Base-by-base conservation (phyloP, 192 early-diverging fungal genomes). In the Helicostylum pulchrum region DNA sequence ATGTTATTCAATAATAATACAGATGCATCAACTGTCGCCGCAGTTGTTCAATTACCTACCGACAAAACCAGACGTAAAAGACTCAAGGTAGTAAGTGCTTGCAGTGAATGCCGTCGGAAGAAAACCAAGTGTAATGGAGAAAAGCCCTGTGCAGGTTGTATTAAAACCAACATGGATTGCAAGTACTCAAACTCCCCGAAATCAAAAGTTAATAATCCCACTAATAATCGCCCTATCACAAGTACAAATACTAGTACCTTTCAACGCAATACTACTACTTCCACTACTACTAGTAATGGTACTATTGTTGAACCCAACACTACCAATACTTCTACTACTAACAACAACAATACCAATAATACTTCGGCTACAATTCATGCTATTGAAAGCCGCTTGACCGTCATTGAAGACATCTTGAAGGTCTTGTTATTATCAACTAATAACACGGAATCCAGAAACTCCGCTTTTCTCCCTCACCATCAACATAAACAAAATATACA, bases 101-200 rank as follows among this genome's bases (percentile, higher is more conserved):
- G 66, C 30, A 43, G 56, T 20, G 66, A 67, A 50, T 67, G 66
- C 47, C 42, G 66, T 21, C 44, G 66, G 49, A 67, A 67, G 52
- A 67, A 67, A 47, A 61, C 54, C 20, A 67, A 67, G 17, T 67
- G 66, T 46, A 61, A 67, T 54, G 66, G 66, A 21, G 56, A 59
- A 32, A 67, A 67, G 21, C 66, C 66, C 8, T 67, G 66, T 15
- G 23, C 58, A 17, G 48, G 57, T n/a, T 67, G 66, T 61, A 45
- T 54, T 31, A 67, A 67, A 49, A 52, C 66, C 11, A 58, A 53
- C 15, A 52, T 61, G 17, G 54, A 53, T 31, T 67, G 66, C 36
- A 44, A 59, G 14, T 67, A 67, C 36, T 61, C 66, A 31, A 50
- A 20, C 39, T 61, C 66, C 7, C 56, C 55, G 14, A 61, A 67